phyloP scores from a whole-genome alignment of 148 eudicot genomes.

The Arbutus unedo region DNA sequence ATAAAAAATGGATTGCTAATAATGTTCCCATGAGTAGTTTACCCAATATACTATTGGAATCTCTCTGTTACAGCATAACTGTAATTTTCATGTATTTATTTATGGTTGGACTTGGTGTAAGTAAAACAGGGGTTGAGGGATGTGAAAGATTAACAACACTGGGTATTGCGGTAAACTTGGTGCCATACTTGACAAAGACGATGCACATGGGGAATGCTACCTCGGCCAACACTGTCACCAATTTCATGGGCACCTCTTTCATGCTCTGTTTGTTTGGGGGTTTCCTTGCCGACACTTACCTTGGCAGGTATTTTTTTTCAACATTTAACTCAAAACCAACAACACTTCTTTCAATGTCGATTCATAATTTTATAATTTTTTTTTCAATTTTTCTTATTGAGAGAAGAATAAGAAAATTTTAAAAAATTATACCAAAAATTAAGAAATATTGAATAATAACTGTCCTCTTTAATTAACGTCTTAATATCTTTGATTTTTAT shows the following conservation, averaged over 20 bases:
- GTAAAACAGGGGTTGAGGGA: slow-evolving; percentile 57
- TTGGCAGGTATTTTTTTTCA: slow-evolving; percentile 53
- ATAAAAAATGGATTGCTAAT: too few species aligned
- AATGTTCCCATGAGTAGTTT: too few species aligned
- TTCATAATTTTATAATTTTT: background rate
- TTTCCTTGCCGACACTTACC: slow-evolving; percentile 75
- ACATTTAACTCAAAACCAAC: too few species aligned
- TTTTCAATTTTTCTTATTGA: background rate
- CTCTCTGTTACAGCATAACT: too few species aligned
- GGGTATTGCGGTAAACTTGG: slow-evolving; percentile 81
- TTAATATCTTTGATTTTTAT: too few species aligned
- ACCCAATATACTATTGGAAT: too few species aligned
- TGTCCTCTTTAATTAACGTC: too few species aligned
- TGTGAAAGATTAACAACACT: slow-evolving; percentile 79
- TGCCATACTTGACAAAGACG: slow-evolving; percentile 75
- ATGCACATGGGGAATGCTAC: slow-evolving; percentile 88
- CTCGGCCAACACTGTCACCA: slow-evolving; percentile 83
- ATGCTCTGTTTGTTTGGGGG: slow-evolving; percentile 90
- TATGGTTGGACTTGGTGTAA: background rate
- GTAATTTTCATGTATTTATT: too few species aligned
- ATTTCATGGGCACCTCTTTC: slow-evolving; percentile 90
- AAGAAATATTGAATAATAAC: too few species aligned
- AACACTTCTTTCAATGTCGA: too few species aligned
- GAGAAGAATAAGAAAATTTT: too few species aligned
- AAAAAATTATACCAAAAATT: too few species aligned